Evolutionary conservation across 2,329 filamentous ascomycete genomes (phyloP).

Genomic region (Epichloe baconii): DNA sequence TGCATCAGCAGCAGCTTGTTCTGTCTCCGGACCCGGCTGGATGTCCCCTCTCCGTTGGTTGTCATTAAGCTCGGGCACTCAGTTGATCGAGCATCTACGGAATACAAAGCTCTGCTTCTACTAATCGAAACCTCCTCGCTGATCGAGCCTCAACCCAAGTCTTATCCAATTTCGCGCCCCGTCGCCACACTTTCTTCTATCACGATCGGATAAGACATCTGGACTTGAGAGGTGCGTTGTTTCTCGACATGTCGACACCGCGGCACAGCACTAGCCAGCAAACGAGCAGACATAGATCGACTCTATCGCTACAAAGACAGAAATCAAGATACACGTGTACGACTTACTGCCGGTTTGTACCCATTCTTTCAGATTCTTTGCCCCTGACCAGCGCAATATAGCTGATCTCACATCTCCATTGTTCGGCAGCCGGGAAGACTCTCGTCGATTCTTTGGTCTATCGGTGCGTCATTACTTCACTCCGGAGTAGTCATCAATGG

Average conservation of each 20-base stretch:
- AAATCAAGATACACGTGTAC: conserved; percentile 66
- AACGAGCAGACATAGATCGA: conserved; percentile 42
- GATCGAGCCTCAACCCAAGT: not conserved
- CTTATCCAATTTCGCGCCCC: not conserved
- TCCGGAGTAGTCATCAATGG: conserved; percentile 72
- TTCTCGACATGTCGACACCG: conserved; percentile 15
- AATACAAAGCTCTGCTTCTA: not conserved
- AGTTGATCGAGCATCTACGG: not conserved
- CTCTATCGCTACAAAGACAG: conserved; percentile 55
- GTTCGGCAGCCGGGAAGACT: conserved; percentile 51
- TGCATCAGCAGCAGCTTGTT: not conserved
- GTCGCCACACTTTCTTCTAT: not conserved
- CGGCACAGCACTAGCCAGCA: conserved; percentile 14
- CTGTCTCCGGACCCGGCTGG: conserved; percentile 2
- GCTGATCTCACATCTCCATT: conserved; percentile 1
- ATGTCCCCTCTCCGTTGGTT: not conserved
- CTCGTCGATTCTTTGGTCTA: conserved; percentile 63
- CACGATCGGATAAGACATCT: not conserved
- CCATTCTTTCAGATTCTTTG: not conserved
- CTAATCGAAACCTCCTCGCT: not conserved
- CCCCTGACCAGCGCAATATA: not conserved
- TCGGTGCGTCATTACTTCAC: conserved; percentile 68
- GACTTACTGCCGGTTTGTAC: conserved; percentile 55
- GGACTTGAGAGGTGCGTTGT: not conserved
- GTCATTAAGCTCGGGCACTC: not conserved